Base-by-base conservation (phyloP, 139 green algal genomes). In the Astrephomene gubernaculifera region DNA sequence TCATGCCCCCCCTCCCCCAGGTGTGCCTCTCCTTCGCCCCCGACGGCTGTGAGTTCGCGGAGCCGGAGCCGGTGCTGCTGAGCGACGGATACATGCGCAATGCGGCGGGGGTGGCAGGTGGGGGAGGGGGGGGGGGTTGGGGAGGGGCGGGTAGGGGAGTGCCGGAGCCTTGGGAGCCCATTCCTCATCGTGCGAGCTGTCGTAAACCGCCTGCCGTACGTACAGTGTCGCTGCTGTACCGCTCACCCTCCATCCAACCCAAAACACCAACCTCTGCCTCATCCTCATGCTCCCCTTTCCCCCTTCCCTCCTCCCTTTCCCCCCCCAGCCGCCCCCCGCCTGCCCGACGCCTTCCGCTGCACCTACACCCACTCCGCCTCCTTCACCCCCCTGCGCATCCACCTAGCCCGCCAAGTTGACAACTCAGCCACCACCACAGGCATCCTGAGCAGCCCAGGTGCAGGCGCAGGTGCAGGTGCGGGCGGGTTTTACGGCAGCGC, bases 41-140 rank as follows among this genome's bases (percentile, higher is more conserved):
- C 5, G 94, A 97, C n/a, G 94, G 93, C 35, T 94, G 92, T 70
- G 92, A 95, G 72, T 96, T 91, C 88, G 88, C 71, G 43, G 93
- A 95, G 86, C 35, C 84, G 5, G 86, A 90, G 41, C 94, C 94
- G 4, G 71, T 94, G 41, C 49, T 95, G 31, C 31, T 96, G 43
- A 82, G 68, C 19, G 87, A 90, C 38, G 89, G 91, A 29, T 87
- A 83, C 85, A 71, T 86, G 72, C 54, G 65, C 76, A 81, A 68
- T 76, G 45, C 57, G 38, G 87, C 89, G 49, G 87, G 87, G 41
- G 70, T 82, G 33, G 63, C 69, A 21, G 74, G 71, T 80, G 71
- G 29, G 73, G 49, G 14, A 31, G 27, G n/a, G n/a, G 70, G 35
- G 57, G 21, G 24, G 57, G 57, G 57, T 12, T 21, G 57, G 21